Conservation (phyloP, 169 alveolate species). For the Theileria parva region DNA sequence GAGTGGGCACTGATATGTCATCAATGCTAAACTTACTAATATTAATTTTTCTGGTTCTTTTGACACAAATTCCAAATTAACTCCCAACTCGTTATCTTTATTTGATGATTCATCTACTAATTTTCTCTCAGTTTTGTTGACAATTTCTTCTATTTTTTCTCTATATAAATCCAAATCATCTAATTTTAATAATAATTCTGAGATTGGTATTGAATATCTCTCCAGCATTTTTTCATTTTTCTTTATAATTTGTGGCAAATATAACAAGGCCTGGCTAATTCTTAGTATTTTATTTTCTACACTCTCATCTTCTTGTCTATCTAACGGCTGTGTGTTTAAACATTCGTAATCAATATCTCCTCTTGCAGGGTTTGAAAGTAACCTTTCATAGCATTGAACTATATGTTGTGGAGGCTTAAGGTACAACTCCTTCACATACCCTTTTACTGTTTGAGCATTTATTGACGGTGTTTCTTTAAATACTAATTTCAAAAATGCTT, state of each 20-base stretch:
- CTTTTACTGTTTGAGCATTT: conserved; percentile 3
- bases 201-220: conserved; percentile 41
- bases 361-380: conserved; percentile 36
- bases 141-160: conserved; percentile 23
- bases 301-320: conserved; percentile 18
- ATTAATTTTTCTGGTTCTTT: conserved; percentile 33
- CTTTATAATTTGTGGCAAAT: conserved; percentile 29
- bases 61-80: conserved; percentile 3
- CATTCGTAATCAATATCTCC: conserved; percentile 46
- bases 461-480: conserved; percentile 37
- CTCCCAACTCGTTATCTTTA: neutral
- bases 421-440: conserved; percentile 14
- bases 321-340: conserved; percentile 20
- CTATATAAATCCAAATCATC: conserved; percentile 39
- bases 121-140: neutral
- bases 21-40: neutral
- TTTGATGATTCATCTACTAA: neutral
- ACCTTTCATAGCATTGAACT: conserved; percentile 61
- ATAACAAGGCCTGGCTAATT: conserved; percentile 46
- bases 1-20: conserved; percentile 16
- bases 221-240: conserved; percentile 42
- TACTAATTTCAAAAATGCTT: conserved; percentile 16
- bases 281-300: neutral
- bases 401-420: conserved; percentile 61
- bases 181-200: conserved; percentile 23